Conservation (phyloP, 257 asterid genomes). For the Solanum chmielewskii region DNA sequence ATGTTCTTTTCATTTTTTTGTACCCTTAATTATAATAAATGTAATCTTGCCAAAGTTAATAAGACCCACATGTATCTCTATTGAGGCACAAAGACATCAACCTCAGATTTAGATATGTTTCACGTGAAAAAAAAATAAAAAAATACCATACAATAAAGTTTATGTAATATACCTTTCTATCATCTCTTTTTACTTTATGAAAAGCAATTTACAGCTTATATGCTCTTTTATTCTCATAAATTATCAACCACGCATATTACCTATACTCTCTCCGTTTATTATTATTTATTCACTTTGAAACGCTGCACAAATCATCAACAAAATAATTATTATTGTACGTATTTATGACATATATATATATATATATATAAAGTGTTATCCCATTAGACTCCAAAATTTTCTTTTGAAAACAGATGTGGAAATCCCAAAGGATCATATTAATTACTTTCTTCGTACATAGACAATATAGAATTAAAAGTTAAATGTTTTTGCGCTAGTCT, state of each 20-base stretch:
- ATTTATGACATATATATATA: no score
- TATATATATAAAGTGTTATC: no score
- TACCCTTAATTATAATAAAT: neutral
- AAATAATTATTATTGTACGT: no score
- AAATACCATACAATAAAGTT: neutral
- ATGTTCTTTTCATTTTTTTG: neutral
- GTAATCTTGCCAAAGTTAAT: neutral
- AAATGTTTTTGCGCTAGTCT: neutral
- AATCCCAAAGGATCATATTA: neutral
- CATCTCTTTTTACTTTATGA: neutral
- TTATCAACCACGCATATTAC: no score
- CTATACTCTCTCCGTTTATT: no score
- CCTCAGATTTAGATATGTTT: neutral
- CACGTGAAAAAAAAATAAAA: neutral
- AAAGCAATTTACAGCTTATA: neutral
- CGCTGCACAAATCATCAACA: no score
- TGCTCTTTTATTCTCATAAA: neutral
- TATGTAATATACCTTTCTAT: neutral
- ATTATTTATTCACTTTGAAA: no score
- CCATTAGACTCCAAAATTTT: neutral
- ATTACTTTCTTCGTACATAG: neutral
- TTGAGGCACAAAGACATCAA: neutral
- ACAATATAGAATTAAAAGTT: neutral
- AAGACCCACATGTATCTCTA: neutral
- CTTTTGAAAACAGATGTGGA: neutral